Percentiles rank a stretch among this genome's conserved stretches.
Conservation (phyloP, 2,329 filamentous ascomycete species). For the Cadophora luteo-olivacea region DNA sequence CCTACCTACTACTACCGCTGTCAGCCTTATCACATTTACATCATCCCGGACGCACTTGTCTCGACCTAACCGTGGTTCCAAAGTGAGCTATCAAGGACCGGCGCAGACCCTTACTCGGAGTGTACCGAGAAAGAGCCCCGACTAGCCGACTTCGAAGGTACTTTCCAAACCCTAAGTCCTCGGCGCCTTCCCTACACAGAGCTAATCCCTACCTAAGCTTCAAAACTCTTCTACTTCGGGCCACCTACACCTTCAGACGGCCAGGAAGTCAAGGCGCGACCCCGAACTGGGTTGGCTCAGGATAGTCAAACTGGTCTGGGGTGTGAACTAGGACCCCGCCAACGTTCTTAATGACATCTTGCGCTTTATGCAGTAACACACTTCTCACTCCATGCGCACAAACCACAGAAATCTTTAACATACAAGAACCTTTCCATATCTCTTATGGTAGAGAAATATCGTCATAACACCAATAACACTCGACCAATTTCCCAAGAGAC, state of each 20-base stretch:
- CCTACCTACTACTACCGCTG: neutral
- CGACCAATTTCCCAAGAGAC: neutral
- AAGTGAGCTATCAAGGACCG: conserved; percentile 27
- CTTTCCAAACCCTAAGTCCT: conserved; percentile 26
- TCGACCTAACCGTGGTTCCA: conserved; percentile 29
- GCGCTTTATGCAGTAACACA: conserved; percentile 7
- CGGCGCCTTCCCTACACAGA: conserved; percentile 27
- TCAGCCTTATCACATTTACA: conserved; percentile 31
- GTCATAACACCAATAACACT: neutral
- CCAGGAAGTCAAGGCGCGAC: conserved; percentile 29
- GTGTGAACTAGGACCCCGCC: conserved; percentile 30
- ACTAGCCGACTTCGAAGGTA: conserved; percentile 24
- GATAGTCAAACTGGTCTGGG: conserved; percentile 28
- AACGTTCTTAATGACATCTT: conserved; percentile 25
- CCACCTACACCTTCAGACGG: conserved; percentile 28
- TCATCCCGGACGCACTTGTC: conserved; percentile 28
- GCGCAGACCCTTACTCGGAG: conserved; percentile 31
- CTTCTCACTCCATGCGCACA: conserved; percentile 7
- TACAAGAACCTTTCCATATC: conserved; percentile 8
- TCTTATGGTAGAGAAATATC: conserved; percentile 13
- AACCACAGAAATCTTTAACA: conserved; percentile 2
- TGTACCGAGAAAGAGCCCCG: conserved; percentile 37
- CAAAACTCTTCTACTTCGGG: conserved; percentile 18
- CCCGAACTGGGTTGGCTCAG: conserved; percentile 29
- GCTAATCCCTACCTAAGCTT: conserved; percentile 24